phyloP scores from a whole-genome alignment of 2,329 filamentous ascomycete species.

The Pseudocercospora musae region DNA sequence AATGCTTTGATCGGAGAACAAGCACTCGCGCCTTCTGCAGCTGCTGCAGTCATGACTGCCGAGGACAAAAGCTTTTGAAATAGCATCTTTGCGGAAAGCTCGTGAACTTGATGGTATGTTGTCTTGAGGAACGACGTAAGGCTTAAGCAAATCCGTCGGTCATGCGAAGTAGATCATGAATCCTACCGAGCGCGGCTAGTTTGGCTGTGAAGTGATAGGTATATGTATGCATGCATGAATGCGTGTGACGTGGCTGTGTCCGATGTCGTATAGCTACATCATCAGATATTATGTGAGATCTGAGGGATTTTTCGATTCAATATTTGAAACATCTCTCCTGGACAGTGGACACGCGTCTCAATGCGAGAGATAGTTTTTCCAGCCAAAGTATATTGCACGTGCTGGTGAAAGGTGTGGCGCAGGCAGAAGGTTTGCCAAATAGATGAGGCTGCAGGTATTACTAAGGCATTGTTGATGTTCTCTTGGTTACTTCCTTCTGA shows the following conservation, averaged over 20 bases:
- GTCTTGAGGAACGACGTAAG: neutral
- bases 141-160: neutral
- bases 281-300: no score
- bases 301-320: no score
- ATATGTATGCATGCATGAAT: no score
- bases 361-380: neutral
- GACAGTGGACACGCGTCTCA: neutral
- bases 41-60: neutral
- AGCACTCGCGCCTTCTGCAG: neutral
- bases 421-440: no score
- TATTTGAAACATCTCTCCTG: no score
- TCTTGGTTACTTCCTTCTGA: neutral
- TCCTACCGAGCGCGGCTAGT: no score
- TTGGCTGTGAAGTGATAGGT: no score
- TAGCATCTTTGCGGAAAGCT: neutral
- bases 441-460: neutral
- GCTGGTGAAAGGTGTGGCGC: no score
- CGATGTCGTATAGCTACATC: no score
- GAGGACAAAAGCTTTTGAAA: neutral
- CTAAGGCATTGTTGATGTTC: no score
- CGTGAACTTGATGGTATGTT: neutral
- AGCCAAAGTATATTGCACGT: neutral
- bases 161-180: neutral
- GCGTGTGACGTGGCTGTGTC: no score
- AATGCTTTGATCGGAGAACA: slow-evolving; percentile 7